Conservation (phyloP, 2,329 filamentous ascomycete species). For the Penicillium sp. region DNA sequence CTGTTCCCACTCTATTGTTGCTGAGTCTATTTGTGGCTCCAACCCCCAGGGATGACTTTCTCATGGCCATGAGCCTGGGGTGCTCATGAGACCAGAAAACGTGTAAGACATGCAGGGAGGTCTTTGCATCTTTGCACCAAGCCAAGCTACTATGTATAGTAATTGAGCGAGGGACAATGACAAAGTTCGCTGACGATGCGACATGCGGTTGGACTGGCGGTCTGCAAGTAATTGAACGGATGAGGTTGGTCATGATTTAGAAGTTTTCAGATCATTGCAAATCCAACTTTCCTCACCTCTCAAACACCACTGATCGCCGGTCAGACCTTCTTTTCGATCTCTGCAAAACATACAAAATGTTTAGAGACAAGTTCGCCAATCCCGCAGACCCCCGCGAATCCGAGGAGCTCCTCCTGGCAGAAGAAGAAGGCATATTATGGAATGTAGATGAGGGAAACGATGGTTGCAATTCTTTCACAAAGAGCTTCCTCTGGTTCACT, state of each 20-base stretch:
- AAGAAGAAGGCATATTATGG: constrained; percentile 13
- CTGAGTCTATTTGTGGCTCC: not conserved
- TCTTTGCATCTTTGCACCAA: constrained; percentile 6
- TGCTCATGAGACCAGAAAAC: constrained; percentile 14
- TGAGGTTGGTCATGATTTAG: not conserved
- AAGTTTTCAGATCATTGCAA: not conserved
- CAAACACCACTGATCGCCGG: not conserved
- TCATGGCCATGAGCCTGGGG: not conserved
- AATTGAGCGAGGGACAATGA: not conserved
- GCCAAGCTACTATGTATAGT: not conserved
- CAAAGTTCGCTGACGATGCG: not conserved
- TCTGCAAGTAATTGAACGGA: constrained; percentile 5
- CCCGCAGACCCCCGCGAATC: not conserved
- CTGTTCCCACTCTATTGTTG: not conserved
- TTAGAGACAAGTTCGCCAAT: constrained; percentile 2
- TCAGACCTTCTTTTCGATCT: not conserved
- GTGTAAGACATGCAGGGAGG: constrained; percentile 19
- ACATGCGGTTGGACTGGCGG: constrained; percentile 12
- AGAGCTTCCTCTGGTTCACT: constrained; percentile 2
- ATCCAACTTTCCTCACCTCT: not conserved
- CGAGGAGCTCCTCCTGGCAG: constrained; percentile 12
- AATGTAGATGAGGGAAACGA: not conserved
- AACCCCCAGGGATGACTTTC: constrained; percentile 1
- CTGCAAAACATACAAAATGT: not conserved
- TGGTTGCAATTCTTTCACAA: not conserved